phyloP scores from a whole-genome alignment of 371 early-diverging fungal genomes.

The Rhizopus delemar region DNA sequence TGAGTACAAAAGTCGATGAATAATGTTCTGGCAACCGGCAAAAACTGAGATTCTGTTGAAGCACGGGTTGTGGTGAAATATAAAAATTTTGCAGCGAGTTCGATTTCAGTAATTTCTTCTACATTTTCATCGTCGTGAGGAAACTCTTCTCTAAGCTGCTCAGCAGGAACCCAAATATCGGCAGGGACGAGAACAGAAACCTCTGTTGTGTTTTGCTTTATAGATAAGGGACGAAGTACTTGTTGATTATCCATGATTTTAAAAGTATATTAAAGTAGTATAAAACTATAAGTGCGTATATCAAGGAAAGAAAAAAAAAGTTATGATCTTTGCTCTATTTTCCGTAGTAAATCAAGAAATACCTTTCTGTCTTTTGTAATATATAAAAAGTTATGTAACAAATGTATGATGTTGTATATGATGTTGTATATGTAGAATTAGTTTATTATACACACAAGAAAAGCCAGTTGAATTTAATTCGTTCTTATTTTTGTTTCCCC shows the following conservation, averaged over 20 bases:
- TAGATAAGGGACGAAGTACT: conserved; percentile 75
- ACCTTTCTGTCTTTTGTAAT: too few relatives aligned
- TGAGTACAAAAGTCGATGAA: conserved; percentile 75
- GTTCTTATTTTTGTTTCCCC: conserved; percentile 1
- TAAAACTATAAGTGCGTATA: neutral
- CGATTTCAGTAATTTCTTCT: conserved; percentile 69
- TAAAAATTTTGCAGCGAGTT: conserved; percentile 77
- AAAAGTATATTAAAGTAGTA: conserved; percentile 1
- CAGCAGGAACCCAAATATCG: conserved; percentile 88
- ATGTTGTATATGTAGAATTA: conserved; percentile 12
- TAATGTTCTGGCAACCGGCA: conserved; percentile 75
- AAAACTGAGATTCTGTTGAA: conserved; percentile 62
- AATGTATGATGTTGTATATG: neutral
- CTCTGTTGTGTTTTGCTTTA: conserved; percentile 81
- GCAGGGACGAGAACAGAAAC: conserved; percentile 82
- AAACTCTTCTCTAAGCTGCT: conserved; percentile 83
- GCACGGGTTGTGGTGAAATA: conserved; percentile 67
- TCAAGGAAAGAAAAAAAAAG: too few relatives aligned
- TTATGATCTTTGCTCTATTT: too few relatives aligned
- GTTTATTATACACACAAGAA: conserved; percentile 10
- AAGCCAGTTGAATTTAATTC: neutral
- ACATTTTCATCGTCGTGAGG: conserved; percentile 54
- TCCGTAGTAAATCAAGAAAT: too few relatives aligned
- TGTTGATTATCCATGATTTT: conserved; percentile 34
- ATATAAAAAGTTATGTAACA: conserved; percentile 3